Evolutionary conservation across 441 rosid genomes (phyloP).

Genomic region (Euphorbia schlechtendalii): DNA sequence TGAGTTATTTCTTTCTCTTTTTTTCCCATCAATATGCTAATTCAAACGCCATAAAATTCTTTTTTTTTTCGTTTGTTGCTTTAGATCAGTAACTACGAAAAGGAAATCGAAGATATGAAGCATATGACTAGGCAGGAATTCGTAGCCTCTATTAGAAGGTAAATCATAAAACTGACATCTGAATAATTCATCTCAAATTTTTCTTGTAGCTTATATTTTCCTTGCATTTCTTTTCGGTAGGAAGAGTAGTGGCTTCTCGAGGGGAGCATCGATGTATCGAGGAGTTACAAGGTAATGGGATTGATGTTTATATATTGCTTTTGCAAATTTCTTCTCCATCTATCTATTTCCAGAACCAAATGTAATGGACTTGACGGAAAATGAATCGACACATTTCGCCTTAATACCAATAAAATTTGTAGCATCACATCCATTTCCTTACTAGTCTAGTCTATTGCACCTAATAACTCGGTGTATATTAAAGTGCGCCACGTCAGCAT

Average conservation of each 20-base stretch:
- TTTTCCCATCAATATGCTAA: neutral
- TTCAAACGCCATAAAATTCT: neutral
- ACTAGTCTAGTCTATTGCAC: too few relatives aligned
- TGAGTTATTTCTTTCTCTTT: constrained; percentile 14
- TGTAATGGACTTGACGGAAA: too few relatives aligned
- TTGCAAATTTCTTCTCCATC: neutral
- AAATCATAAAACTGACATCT: neutral
- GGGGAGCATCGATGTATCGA: constrained; percentile 99
- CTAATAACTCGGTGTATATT: too few relatives aligned
- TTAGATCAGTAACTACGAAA: constrained; percentile 85
- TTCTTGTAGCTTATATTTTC: neutral
- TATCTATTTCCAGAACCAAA: too few relatives aligned
- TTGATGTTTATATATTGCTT: neutral
- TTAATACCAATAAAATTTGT: too few relatives aligned
- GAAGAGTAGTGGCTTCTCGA: constrained; percentile 97
- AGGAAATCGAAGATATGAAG: constrained; percentile 95
- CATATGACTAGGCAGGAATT: constrained; percentile 97
- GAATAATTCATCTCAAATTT: too few relatives aligned
- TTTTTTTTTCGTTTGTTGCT: neutral
- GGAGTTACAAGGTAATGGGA: constrained; percentile 71
- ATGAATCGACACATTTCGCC: too few relatives aligned
- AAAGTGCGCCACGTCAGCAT: too few relatives aligned
- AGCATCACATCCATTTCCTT: too few relatives aligned
- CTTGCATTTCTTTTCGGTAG: constrained; percentile 23
- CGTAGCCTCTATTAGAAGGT: constrained; percentile 95